These are phyloP conservation scores for Fusarium palustre DNA, from an alignment of 2,329 filamentous ascomycete genomes.

Conservation along the genomic window DNA sequence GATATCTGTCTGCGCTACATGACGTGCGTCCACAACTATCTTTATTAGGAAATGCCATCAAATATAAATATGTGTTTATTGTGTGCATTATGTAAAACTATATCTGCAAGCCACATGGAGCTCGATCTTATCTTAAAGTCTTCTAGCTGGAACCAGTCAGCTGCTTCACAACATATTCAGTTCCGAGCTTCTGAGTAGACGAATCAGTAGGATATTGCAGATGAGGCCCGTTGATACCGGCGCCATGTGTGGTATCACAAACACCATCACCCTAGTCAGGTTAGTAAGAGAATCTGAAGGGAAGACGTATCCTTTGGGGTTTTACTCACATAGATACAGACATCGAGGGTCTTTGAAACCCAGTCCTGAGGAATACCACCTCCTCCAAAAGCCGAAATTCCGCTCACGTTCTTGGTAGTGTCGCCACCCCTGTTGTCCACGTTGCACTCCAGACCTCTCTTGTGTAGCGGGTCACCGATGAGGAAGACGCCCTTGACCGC, in stretches of 20 bases:
- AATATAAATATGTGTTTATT: background rate
- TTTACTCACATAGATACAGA: slow-evolving; percentile 17
- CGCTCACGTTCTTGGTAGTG: slow-evolving; percentile 19
- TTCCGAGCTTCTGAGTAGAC: slow-evolving; percentile 15
- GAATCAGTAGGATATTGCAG: slow-evolving; percentile 11
- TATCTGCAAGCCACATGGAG: background rate
- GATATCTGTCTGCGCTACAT: background rate
- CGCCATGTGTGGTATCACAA: slow-evolving; percentile 16
- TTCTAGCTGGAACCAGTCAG: slow-evolving; percentile 1
- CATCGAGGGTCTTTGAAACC: slow-evolving; percentile 14
- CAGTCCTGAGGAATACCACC: slow-evolving; percentile 9
- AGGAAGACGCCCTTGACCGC: slow-evolving; percentile 17
- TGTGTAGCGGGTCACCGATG: slow-evolving; percentile 15
- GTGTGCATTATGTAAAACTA: background rate
- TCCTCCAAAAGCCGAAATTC: background rate
- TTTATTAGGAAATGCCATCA: background rate
- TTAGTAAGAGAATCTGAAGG: background rate
- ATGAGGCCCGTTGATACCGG: slow-evolving; percentile 11
- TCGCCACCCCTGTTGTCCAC: slow-evolving; percentile 14
- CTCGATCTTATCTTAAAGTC: background rate
- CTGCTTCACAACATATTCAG: slow-evolving; percentile 14
- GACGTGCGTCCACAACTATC: background rate
- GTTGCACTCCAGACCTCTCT: slow-evolving; percentile 11
- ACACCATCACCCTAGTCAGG: slow-evolving; percentile 12
- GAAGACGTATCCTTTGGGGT: accelerated